Evolutionary conservation across 192 early-diverging fungal genomes (phyloP).

Genomic region (Jimgerdemannia lactiflua): DNA sequence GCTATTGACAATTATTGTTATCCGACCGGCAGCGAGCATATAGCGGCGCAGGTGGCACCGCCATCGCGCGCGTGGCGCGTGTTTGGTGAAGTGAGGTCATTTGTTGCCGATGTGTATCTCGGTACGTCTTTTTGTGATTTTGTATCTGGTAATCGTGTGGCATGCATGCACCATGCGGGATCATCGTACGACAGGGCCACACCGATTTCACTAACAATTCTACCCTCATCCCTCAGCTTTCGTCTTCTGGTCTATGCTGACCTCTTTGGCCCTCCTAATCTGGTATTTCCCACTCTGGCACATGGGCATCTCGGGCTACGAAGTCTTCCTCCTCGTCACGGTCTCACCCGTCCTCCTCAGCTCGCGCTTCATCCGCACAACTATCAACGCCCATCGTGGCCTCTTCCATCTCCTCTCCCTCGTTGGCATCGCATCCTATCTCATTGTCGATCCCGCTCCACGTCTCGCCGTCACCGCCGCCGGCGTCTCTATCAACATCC

Average conservation of each 20-base stretch:
- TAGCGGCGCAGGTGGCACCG: no score
- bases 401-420: conserved; percentile 55
- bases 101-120: conserved; percentile 65
- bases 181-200: no score
- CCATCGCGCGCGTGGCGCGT: background rate
- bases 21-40: no score
- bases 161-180: no score
- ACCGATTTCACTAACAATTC: background rate
- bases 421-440: conserved; percentile 61
- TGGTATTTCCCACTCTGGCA: conserved; percentile 87
- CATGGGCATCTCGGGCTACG: conserved; percentile 84
- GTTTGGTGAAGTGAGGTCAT: conserved; percentile 20
- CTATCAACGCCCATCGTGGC: conserved; percentile 50
- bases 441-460: conserved; percentile 47
- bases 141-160: no score
- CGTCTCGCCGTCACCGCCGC: conserved; percentile 57
- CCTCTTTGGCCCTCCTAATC: conserved; percentile 60
- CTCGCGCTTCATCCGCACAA: conserved; percentile 47
- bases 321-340: conserved; percentile 66
- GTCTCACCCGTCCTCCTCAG: conserved; percentile 56
- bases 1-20: no score
- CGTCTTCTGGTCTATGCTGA: conserved; percentile 82
- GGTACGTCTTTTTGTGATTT: conserved; percentile 29
- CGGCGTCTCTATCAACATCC: conserved; percentile 54
- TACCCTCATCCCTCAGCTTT: conserved; percentile 45